Evolutionary conservation across 169 alveolate genomes (phyloP), one percentile per base, ranked within the genome.

Genomic region (Cytauxzoon felis): DNA sequence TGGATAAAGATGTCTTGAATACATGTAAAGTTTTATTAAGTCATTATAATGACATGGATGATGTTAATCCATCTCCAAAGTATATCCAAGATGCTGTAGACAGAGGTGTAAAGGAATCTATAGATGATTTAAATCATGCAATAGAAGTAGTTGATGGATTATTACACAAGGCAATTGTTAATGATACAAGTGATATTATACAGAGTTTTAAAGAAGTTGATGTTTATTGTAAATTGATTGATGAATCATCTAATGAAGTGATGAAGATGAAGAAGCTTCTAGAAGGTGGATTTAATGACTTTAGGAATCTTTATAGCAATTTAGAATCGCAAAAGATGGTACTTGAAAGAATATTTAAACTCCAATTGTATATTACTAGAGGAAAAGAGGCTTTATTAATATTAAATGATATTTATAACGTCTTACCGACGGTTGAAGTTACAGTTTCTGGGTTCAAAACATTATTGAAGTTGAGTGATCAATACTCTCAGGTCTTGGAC

Each of bases 111-210:
- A 62, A 49, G 24, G 48, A 40, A 16, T 52, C 71, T 3, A 43
- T 73, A 16, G 83, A 73, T 13, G 51, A 56, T 57, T 43, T 73
- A 6, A 54, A 24, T 32, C 83, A 73, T 21, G 76, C 78, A 2
- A 13, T 61, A 52, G 29, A 41, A 3, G 33, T 64, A 5, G 69
- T 73, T 9, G 58, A 63, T 13, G 29, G 79, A 3, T 24, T 73
- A 5, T 54, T 66, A 16, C 63, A 73, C 45, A 73, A 73, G 66
- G 58, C 24, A 13, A 64, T 73, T 11, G 2, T 73, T 23, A 73
- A 73, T 64, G 18, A 62, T 32, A 73, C 83, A 1, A 62, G 70
- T 45, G 83, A 73, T 26, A 63, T 73, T 11, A 64, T 73, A 2
- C 43, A 73, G 34, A 73, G 78, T 19, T 11, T 63, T 33, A 70